These are phyloP conservation scores for Narthecium ossifragum DNA, from an alignment of 106 monocot genomes.

Conservation along the genomic window DNA sequence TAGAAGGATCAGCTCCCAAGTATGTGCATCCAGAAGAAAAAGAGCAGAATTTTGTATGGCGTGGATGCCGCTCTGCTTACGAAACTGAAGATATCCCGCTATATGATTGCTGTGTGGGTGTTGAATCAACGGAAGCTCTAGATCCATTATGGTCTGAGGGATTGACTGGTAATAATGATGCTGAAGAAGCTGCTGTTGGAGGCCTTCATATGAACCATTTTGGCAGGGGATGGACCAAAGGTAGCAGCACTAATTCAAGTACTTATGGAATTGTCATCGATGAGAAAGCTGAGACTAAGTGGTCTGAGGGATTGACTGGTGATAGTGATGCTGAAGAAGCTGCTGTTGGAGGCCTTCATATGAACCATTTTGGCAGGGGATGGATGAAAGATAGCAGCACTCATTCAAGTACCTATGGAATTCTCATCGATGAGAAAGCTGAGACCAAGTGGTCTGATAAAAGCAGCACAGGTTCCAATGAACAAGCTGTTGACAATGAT, in stretches of 20 bases:
- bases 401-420: conserved; percentile 10
- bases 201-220: neutral
- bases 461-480: conserved; percentile 11
- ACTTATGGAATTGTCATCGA: neutral
- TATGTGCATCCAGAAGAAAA: neutral
- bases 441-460: conserved; percentile 7
- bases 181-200: neutral
- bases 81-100: neutral
- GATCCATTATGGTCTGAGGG: neutral
- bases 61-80: neutral
- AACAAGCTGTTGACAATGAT: neutral
- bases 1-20: neutral
- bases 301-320: neutral
- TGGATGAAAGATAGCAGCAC: conserved; percentile 10
- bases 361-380: neutral
- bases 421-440: neutral
- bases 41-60: neutral
- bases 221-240: conserved; percentile 3
- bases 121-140: conserved; percentile 1
- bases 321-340: conserved; percentile 2
- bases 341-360: neutral
- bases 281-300: neutral
- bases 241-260: conserved; percentile 12
- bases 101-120: neutral
- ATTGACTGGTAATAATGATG: neutral